Conservation (phyloP, 441 rosid species). For the Eutrema salsugineum region DNA sequence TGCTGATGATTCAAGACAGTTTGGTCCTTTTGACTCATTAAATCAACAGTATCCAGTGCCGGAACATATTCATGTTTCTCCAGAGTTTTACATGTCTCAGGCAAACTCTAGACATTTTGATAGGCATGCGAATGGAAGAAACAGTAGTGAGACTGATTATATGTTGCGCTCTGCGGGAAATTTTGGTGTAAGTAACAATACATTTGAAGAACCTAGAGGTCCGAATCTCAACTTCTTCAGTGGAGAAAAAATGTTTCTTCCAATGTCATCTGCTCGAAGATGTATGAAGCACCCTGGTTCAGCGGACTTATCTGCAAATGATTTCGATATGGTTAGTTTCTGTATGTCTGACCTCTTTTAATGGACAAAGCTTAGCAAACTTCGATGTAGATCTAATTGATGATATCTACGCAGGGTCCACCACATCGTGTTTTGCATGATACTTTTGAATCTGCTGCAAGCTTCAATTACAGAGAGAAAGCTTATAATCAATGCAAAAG, state of each 20-base stretch:
- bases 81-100: constrained; percentile 33
- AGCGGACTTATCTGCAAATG: constrained; percentile 33
- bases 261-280: constrained; percentile 34
- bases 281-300: constrained; percentile 17
- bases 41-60: constrained; percentile 35
- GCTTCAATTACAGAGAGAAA: constrained; percentile 39
- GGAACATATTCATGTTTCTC: constrained; percentile 28
- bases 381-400: not conserved
- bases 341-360: not conserved
- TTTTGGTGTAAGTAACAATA: constrained; percentile 28
- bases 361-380: not conserved
- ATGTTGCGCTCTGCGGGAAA: constrained; percentile 26
- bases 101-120: constrained; percentile 33
- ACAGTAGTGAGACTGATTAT: constrained; percentile 34
- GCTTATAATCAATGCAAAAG: constrained; percentile 31
- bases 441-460: constrained; percentile 44
- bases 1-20: constrained; percentile 34
- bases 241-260: constrained; percentile 36
- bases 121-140: constrained; percentile 34
- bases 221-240: constrained; percentile 21
- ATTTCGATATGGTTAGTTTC: constrained; percentile 49
- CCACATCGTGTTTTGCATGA: constrained; percentile 36
- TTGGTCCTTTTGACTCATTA: constrained; percentile 32
- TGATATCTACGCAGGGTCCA: constrained; percentile 42
- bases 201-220: constrained; percentile 30